phyloP scores from a whole-genome alignment of 179 eudicot genomes.

The Actinidia arguta region DNA sequence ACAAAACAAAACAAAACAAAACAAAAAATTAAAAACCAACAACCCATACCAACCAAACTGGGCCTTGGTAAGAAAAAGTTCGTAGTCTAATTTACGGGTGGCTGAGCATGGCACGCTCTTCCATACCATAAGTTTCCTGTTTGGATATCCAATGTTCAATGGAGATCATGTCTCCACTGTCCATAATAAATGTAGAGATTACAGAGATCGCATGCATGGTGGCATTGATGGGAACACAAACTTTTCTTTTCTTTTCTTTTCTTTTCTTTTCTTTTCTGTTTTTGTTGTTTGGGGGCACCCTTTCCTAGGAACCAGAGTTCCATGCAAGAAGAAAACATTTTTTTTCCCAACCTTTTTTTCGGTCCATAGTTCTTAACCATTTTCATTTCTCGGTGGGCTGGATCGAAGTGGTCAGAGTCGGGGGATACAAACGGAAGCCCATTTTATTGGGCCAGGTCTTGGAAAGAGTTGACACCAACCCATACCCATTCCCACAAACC shows the following conservation, averaged over 20 bases:
- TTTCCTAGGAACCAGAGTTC: background rate
- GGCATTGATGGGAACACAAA: background rate
- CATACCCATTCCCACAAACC: too few relatives aligned
- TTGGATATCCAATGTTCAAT: background rate
- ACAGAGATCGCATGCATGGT: background rate
- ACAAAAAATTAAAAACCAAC: too few relatives aligned
- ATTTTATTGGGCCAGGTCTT: background rate
- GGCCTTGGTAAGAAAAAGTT: too few relatives aligned
- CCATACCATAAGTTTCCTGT: constrained; percentile 1
- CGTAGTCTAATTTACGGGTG: too few relatives aligned
- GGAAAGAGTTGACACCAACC: too few relatives aligned
- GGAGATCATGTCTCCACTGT: background rate
- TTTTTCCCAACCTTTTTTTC: background rate
- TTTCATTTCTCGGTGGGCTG: background rate
- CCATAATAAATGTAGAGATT: background rate
- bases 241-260: background rate
- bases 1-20: too few relatives aligned
- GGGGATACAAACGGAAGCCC: background rate
- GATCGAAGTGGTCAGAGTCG: background rate
- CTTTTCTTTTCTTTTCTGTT: too few relatives aligned
- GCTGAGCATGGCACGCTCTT: constrained; percentile 16
- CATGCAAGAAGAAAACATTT: background rate
- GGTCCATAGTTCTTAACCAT: too few relatives aligned
- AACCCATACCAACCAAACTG: too few relatives aligned
- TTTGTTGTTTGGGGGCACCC: background rate